Base-by-base conservation (phyloP, 176 grass and related monocot genomes). In the Hyparrhenia diplandra region DNA sequence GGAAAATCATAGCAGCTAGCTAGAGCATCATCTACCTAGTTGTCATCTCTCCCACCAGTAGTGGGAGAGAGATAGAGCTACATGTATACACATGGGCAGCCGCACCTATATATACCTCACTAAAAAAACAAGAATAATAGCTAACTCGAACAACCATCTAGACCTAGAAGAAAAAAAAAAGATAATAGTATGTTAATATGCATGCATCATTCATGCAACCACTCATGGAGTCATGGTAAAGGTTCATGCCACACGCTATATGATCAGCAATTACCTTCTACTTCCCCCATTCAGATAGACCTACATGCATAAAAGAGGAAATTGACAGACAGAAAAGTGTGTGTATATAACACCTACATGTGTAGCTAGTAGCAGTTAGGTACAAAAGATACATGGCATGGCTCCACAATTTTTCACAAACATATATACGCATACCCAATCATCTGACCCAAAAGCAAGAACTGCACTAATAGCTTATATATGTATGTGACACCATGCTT, bases 321-420 rank as follows among this genome's bases (percentile, higher is more conserved):
- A 30, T 6, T 13, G 74, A 73, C 60, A 68, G 8, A 20, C 31
- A 63, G 17, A 60, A 12, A 66, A 47, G 58, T 52, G 13, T n/a
- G 6, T 37, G 8, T 70, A 29, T 29, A 71, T 14, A 46, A 41
- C 68, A 46, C 69, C 69, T 71, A 71, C 24, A 71, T 47, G 49
- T 35, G 35, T 49, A 73, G 55, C 55, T 54, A 29, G 46, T n/a
- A 71, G 40, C 49, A n/a, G n/a, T n/a, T 87, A 85, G 78, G 82
- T 81, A 81, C 77, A 76, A 23, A 80, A 86, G 30, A 72, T 78
- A 59, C 13, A 82, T 67, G 60, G 3, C 46, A 89, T 78, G 77
- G 42, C 73, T 76, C 55, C 36, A 82, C 59, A 77, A 82, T 51
- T 57, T 54, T 54, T 67, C 30, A 78, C 52, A 17, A 60, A 79